Conservation (phyloP, 495 filamentous ascomycete genomes). For the Trichoderma reesei region DNA sequence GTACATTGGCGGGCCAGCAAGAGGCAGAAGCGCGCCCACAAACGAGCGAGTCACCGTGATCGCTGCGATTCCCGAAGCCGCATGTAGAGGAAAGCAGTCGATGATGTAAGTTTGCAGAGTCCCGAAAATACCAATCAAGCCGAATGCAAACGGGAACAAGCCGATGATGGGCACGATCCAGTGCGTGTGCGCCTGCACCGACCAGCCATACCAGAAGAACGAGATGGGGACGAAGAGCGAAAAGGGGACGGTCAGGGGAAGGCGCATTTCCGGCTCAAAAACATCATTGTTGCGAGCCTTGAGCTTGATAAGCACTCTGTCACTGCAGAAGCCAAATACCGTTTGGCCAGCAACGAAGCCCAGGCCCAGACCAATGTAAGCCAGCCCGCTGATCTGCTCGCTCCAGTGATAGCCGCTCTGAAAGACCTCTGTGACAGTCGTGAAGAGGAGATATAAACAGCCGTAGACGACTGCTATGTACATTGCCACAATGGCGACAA, state of each 20-base stretch:
- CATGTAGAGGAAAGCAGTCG: constrained; percentile 48
- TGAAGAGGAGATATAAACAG: constrained; percentile 68
- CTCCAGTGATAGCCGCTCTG: constrained; percentile 39
- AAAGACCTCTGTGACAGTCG: constrained; percentile 56
- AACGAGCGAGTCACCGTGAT: constrained; percentile 43
- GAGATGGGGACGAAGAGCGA: constrained; percentile 30
- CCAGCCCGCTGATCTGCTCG: constrained; percentile 27
- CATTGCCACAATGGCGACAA: constrained; percentile 57
- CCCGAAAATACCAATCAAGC: constrained; percentile 42
- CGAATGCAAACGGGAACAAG: constrained; percentile 39
- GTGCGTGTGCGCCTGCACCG: constrained; percentile 19
- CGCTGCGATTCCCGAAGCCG: constrained; percentile 49
- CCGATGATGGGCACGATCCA: constrained; percentile 45
- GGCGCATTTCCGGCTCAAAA: constrained; percentile 41
- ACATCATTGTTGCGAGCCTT: constrained; percentile 38
- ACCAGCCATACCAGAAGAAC: constrained; percentile 42
- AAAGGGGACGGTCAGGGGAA: constrained; percentile 30
- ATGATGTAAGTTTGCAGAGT: constrained; percentile 50
- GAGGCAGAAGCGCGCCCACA: constrained; percentile 46
- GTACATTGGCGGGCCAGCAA: constrained; percentile 47
- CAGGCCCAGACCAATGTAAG: constrained; percentile 37
- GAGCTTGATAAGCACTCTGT: constrained; percentile 24
- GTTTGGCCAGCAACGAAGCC: constrained; percentile 29
- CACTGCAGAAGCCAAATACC: constrained; percentile 4
- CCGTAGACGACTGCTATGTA: constrained; percentile 72